Base-by-base conservation (phyloP, 2,329 filamentous ascomycete genomes). In the Pezicula carpinea region DNA sequence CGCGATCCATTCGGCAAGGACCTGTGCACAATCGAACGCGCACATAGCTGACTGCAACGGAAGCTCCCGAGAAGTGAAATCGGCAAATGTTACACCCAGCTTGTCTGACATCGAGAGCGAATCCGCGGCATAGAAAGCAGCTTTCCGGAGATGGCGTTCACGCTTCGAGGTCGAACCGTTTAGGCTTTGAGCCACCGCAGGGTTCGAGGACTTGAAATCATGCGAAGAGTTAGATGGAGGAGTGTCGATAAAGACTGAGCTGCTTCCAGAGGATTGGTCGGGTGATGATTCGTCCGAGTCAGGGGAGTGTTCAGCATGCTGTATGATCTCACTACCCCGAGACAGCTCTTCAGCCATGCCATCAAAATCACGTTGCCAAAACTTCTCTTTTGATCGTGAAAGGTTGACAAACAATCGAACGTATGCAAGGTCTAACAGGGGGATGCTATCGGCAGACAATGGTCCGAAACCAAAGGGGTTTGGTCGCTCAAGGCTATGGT, bases 121-220 rank as follows among this genome's bases (percentile, higher is more conserved):
- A 64, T 96, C 90, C 1, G 89, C 90, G 1, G 93, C 93, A 61
- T 95, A 96, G 62, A 90, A 95, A 0, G 92, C 93, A n/a, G 93
- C 93, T 64, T 92, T 95, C 36, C 92, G 85, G 17, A 97, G 75
- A 60, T 95, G 89, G 54, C 84, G 86, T 68, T 99, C 92, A 3
- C 90, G 84, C 48, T 86, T 84, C 0, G 86, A 83, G 10, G 77
- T 81, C 10, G 75, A 68, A 38, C 69, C 61, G 48, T 54, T 65
- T 66, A 46, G 65, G 65, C 22, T 66, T 58, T 18, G 53, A 50
- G 11, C 52, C 53, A 39, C 63, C 55, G 53, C 60, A 47, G 39
- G 36, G 31, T 54, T 49, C 43, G 50, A 33, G 22, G 54, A 50
- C 44, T 59, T 56, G 39, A 64, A 60, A 19, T 61, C 59, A 14